phyloP scores from a whole-genome alignment of 768 basidiomycete species.

The Kwoniella dendrophila region DNA sequence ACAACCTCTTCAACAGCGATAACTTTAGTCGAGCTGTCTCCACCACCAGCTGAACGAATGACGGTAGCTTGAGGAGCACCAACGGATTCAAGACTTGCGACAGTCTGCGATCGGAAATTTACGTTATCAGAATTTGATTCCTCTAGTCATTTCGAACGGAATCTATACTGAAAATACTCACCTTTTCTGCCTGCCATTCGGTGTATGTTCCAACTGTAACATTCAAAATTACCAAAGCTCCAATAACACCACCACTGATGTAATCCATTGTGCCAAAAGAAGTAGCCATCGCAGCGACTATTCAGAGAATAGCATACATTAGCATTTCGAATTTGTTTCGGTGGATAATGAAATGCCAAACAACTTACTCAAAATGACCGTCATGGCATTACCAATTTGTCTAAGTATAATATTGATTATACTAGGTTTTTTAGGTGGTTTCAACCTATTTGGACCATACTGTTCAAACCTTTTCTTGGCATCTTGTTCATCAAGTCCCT shows the following conservation, averaged over 20 bases:
- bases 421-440: conserved; percentile 48
- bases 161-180: conserved; percentile 5
- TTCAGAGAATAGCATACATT: not conserved
- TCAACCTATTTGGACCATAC: conserved; percentile 55
- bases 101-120: conserved; percentile 40
- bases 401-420: conserved; percentile 46
- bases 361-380: conserved; percentile 40
- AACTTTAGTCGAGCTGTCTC: conserved; percentile 24
- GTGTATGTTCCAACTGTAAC: conserved; percentile 54
- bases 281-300: conserved; percentile 59
- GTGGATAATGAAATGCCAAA: not conserved
- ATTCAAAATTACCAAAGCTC: conserved; percentile 55
- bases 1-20: conserved; percentile 54
- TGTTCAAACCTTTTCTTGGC: conserved; percentile 35
- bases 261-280: conserved; percentile 65
- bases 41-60: conserved; percentile 39
- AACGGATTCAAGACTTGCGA: conserved; percentile 57
- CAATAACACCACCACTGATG: conserved; percentile 61
- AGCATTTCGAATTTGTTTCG: not conserved
- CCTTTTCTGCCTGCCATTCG: conserved; percentile 57
- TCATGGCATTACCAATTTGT: conserved; percentile 55
- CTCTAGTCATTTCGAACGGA: not conserved
- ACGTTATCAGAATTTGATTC: not conserved
- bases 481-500: conserved; percentile 49
- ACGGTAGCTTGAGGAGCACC: conserved; percentile 57